These are phyloP conservation scores for Stentor coeruleus DNA, from an alignment of 73 alveolate genomes.

Conservation along the genomic window DNA sequence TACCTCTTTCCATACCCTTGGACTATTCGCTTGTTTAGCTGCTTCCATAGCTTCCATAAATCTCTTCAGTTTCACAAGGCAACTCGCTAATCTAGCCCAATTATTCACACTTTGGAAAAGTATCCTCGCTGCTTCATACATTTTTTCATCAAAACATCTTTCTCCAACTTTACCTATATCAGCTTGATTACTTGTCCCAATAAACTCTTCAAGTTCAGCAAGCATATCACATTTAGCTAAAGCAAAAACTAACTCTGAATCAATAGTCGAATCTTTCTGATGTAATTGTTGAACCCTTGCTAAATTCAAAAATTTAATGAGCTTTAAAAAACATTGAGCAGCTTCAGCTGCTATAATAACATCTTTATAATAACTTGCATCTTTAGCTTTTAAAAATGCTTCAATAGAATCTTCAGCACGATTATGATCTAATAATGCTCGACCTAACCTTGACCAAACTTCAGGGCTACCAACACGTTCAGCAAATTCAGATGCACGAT, in stretches of 20 bases:
- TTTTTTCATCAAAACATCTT: slow-evolving; percentile 90
- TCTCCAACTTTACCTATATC: slow-evolving; percentile 93
- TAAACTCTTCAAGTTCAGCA: slow-evolving; percentile 89
- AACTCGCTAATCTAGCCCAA: slow-evolving; percentile 91
- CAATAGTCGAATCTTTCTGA: slow-evolving; percentile 85
- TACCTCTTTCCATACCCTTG: slow-evolving; percentile 98
- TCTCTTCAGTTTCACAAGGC: slow-evolving; percentile 86
- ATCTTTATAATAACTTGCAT: slow-evolving; percentile 71
- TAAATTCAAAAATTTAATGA: slow-evolving; percentile 86
- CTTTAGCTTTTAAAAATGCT: slow-evolving; percentile 90
- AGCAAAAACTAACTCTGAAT: slow-evolving; percentile 85
- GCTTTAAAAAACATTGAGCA: slow-evolving; percentile 75
- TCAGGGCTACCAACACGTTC: slow-evolving; percentile 59
- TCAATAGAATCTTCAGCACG: slow-evolving; percentile 90
- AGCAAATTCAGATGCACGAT: slow-evolving; percentile 91
- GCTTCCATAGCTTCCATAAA: slow-evolving; percentile 96
- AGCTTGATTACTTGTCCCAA: slow-evolving; percentile 82
- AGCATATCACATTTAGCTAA: slow-evolving; percentile 91
- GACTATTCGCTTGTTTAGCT: slow-evolving; percentile 94
- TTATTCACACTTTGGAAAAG: slow-evolving; percentile 84
- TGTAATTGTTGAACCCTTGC: slow-evolving; percentile 61
- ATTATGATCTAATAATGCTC: slow-evolving; percentile 87
- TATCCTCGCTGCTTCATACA: slow-evolving; percentile 95
- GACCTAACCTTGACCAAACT: slow-evolving; percentile 98
- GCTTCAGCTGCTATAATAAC: slow-evolving; percentile 88